Base-by-base conservation (phyloP, 1,284 basidiomycete species). In the Pseudozyma sp. region DNA sequence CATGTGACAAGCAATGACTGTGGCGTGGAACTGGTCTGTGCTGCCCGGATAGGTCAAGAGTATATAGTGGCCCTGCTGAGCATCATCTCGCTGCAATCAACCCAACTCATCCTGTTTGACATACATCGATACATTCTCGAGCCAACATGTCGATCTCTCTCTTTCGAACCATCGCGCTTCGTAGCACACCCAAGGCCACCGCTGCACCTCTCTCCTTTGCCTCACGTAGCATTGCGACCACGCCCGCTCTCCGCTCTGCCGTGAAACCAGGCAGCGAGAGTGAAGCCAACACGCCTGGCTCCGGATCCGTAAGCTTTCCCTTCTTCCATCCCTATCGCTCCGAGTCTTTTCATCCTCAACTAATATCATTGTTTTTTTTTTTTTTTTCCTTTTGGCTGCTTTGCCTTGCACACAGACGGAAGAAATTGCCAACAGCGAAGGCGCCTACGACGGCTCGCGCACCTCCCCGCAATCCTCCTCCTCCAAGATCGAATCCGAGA, bases 251-350 rank as follows among this genome's bases (percentile, higher is more conserved):
- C 0, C 16, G 29, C 3, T 74, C 71, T 16, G 66, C 71, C 2
- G 71, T 74, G 10, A 74, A 74, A 30, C 71, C 71, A 14, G 71
- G 71, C 14, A 56, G 54, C 14, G 71, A 74, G 17, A 68, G 66
- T 40, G 71, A 74, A 54, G 66, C 66, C 9, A 74, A 61, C 14
- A 59, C 58, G 1, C 66, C 71, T 5, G 71, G 71, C n/a, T 34
- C 62, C 3, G 71, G 66, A 1, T 61, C 61, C 4, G 71, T 74
- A 54, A 66, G 71, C 43, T 24, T 42, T 10, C 39, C 31, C 17
- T 3, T 24, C 33, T n/a, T 16, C 11, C 30, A 17, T 5, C 29
- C 11, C 14, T 29, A 4, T 24, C 2, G 4, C 24, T 24, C 24
- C 24, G 24, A 24, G 2, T 1, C 24, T 24, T 24, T 24, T n/a